phyloP scores from a whole-genome alignment of 2,329 filamentous ascomycete species.

The Thyridium curvatum region DNA sequence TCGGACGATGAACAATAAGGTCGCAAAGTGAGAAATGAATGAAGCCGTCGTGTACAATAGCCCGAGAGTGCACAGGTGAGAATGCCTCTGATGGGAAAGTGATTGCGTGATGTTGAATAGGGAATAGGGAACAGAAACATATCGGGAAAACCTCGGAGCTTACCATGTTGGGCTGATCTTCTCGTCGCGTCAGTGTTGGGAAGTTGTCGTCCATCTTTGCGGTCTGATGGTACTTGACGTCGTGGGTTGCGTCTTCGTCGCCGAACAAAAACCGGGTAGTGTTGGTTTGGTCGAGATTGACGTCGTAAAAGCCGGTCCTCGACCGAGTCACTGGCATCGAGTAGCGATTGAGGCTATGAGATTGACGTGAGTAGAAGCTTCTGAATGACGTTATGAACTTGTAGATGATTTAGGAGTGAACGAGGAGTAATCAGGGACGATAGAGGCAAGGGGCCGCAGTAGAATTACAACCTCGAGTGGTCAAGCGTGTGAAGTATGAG shows the following conservation, averaged over 20 bases:
- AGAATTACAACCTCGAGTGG: no score
- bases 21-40: no score
- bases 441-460: background rate
- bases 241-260: slow-evolving; percentile 61
- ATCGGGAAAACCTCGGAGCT: slow-evolving; percentile 18
- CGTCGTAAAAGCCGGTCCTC: slow-evolving; percentile 60
- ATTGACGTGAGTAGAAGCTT: slow-evolving; percentile 1
- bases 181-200: slow-evolving; percentile 70
- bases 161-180: slow-evolving; percentile 38
- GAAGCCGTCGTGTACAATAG: background rate
- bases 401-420: background rate
- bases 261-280: slow-evolving; percentile 82
- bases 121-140: background rate
- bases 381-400: background rate
- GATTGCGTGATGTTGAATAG: no score
- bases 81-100: no score
- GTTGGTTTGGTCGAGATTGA: slow-evolving; percentile 74
- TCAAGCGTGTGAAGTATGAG: no score
- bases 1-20: no score
- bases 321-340: slow-evolving; percentile 83
- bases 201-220: slow-evolving; percentile 78
- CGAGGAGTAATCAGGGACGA: background rate
- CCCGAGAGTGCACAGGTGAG: slow-evolving; percentile 1
- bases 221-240: slow-evolving; percentile 64
- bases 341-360: slow-evolving; percentile 71